phyloP scores from a whole-genome alignment of 179 eudicot species.

The Carnegiea gigantea region DNA sequence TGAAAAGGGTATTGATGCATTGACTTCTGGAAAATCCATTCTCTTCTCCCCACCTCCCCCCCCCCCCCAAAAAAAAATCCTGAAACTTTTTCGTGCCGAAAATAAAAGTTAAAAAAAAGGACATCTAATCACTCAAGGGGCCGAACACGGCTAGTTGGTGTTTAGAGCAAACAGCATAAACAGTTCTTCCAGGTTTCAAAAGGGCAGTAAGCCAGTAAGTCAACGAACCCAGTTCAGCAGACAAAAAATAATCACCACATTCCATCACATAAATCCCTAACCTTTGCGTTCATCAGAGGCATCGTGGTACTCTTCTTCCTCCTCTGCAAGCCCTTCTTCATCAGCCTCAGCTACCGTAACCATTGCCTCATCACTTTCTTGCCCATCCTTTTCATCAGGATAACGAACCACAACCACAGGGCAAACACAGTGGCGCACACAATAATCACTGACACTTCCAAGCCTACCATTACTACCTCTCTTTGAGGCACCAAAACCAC shows the following conservation, averaged over 20 bases:
- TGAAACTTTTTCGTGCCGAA: not conserved
- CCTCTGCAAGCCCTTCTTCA: conserved; percentile 29
- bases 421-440: conserved; percentile 40
- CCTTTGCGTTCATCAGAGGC: conserved; percentile 49
- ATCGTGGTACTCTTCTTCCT: conserved; percentile 42
- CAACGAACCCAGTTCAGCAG: not conserved
- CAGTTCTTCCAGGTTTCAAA: not conserved
- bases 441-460: conserved; percentile 42
- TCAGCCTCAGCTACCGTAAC: conserved; percentile 32
- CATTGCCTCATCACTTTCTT: conserved; percentile 27
- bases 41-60: too few relatives aligned
- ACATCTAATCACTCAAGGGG: not conserved
- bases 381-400: conserved; percentile 38
- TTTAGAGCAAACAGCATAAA: not conserved
- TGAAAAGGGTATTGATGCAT: too few relatives aligned
- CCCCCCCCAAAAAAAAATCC: too few relatives aligned
- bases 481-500: conserved; percentile 39
- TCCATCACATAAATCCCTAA: conserved; percentile 16
- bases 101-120: not conserved
- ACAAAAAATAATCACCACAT: conserved; percentile 3
- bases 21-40: too few relatives aligned
- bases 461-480: conserved; percentile 20
- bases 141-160: not conserved
- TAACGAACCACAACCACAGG: conserved; percentile 41
- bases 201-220: not conserved